Percentiles rank a stretch among this genome's conserved stretches.
Conservation (phyloP, 225 moss, liverwort and hornwort genomes). For the Straminergon stramineum region DNA sequence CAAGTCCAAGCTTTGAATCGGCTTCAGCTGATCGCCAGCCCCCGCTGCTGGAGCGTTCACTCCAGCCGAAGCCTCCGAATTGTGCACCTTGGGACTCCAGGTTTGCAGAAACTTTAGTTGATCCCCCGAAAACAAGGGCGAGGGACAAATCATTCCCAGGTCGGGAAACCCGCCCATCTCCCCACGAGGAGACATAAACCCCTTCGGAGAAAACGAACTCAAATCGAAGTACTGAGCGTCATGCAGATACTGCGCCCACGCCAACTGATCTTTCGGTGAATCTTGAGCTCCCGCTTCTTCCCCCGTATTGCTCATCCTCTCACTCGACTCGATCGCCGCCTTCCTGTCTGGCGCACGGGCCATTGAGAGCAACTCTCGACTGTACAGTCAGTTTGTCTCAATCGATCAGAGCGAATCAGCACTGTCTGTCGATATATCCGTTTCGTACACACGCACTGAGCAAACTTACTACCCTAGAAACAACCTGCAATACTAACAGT, state of each 20-base stretch:
- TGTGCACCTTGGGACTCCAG: constrained; percentile 11
- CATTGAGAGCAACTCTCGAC: background rate
- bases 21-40: background rate
- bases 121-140: constrained; percentile 21
- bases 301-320: background rate
- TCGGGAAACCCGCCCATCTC: background rate
- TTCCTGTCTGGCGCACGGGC: background rate
- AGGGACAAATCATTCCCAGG: background rate
- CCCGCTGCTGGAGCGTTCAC: background rate
- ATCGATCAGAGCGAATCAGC: background rate
- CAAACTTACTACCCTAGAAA: background rate
- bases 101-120: constrained; percentile 21
- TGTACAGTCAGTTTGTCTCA: background rate
- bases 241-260: constrained; percentile 18
- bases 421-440: background rate
- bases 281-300: background rate
- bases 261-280: constrained; percentile 12
- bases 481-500: background rate
- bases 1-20: background rate
- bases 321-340: constrained; percentile 1
- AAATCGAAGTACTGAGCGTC: constrained; percentile 13
- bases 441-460: too few relatives aligned
- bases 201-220: constrained; percentile 11
- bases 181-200: background rate
- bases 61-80: background rate